Percentiles rank a stretch among this genome's conserved stretches.
These are phyloP conservation scores for Botrytis pseudocinerea DNA, from an alignment of 2,329 filamentous ascomycete genomes.

Conservation along the genomic window DNA sequence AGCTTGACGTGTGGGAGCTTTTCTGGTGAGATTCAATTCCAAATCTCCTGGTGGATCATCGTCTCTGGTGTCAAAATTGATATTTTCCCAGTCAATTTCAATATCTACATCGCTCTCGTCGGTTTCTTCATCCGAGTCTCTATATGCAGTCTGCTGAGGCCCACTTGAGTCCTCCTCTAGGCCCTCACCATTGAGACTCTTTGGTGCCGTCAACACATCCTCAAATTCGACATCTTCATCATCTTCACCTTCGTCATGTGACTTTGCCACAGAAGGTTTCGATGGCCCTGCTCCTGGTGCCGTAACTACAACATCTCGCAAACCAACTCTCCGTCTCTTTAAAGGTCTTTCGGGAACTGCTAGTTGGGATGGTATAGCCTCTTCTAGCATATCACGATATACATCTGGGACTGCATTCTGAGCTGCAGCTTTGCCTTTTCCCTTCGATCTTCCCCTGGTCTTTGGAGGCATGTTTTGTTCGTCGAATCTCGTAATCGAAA, in stretches of 20 bases:
- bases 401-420: constrained; percentile 43
- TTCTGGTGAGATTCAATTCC: constrained; percentile 41
- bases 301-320: constrained; percentile 21
- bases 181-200: not conserved
- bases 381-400: constrained; percentile 49
- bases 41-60: constrained; percentile 38
- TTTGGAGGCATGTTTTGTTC: constrained; percentile 29
- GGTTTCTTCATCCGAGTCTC: constrained; percentile 55
- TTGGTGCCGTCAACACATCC: constrained; percentile 34
- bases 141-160: constrained; percentile 43
- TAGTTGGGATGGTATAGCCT: constrained; percentile 42
- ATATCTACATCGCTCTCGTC: constrained; percentile 48
- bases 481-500: not conserved
- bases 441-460: constrained; percentile 28
- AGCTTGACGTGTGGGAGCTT: constrained; percentile 26
- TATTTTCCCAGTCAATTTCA: constrained; percentile 65
- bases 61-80: constrained; percentile 45
- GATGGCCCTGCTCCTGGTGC: constrained; percentile 24
- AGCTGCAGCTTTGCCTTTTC: constrained; percentile 22
- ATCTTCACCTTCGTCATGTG: constrained; percentile 31
- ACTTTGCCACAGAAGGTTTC: constrained; percentile 19
- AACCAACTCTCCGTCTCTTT: constrained; percentile 41
- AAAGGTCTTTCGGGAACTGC: constrained; percentile 41
- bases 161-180: constrained; percentile 23
- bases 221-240: constrained; percentile 38